A percentile compares a stretch with the other conserved stretches of the same genome.
Evolutionary conservation across 345 rosid genomes (phyloP).

Genomic region (Hibiscus mutabilis): DNA sequence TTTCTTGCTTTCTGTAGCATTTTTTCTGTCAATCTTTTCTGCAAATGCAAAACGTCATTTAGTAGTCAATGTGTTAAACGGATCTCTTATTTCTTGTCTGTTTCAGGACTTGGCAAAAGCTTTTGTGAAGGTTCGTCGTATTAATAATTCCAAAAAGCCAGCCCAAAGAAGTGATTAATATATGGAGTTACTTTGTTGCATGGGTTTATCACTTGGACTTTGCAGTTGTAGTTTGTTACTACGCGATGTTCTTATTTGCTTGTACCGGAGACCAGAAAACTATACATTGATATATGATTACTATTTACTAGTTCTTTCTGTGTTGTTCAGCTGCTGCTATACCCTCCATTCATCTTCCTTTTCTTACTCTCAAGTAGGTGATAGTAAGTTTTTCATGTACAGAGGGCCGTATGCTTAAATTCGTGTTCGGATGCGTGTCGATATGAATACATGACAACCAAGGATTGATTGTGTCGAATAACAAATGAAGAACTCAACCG

Average conservation of each 20-base stretch:
- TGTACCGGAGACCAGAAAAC: not conserved
- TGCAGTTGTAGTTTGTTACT: not conserved
- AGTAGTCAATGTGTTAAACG: not conserved
- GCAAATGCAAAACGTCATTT: not conserved
- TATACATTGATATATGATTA: not conserved
- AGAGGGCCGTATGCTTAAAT: too few relatives aligned
- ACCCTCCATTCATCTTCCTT: not conserved
- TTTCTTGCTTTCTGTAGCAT: not conserved
- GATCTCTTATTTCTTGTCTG: not conserved
- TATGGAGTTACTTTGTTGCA: not conserved
- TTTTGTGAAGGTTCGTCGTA: slow-evolving; percentile 45
- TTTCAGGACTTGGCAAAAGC: slow-evolving; percentile 44
- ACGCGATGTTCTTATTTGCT: not conserved
- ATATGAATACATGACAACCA: too few relatives aligned
- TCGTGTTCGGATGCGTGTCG: too few relatives aligned
- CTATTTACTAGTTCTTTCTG: not conserved
- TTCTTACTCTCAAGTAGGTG: not conserved
- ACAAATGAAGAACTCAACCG: not conserved
- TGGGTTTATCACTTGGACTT: not conserved
- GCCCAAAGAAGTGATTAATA: slow-evolving; percentile 4
- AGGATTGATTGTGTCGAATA: not conserved
- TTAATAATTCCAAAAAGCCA: slow-evolving; percentile 51
- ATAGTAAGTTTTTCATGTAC: too few relatives aligned
- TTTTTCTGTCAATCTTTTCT: not conserved
- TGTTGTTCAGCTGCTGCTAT: not conserved